Evolutionary conservation across 2,329 filamentous ascomycete genomes (phyloP).

Genomic region (Venturia effusa): DNA sequence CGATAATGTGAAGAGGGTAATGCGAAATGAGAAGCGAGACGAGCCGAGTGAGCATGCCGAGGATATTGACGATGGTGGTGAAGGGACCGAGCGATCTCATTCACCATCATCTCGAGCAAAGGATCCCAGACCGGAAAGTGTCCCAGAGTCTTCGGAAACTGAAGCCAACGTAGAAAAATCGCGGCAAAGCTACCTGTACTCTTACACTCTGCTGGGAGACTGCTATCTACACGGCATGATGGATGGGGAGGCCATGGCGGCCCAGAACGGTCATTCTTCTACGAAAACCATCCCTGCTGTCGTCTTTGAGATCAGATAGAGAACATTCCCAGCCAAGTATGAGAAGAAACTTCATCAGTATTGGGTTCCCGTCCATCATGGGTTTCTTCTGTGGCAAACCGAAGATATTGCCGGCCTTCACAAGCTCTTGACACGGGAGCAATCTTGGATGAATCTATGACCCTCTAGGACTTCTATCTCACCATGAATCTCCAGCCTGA

Average conservation of each 20-base stretch:
- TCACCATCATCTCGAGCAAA: background rate
- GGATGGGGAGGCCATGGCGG: slow-evolving; percentile 11
- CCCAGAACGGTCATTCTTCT: slow-evolving; percentile 5
- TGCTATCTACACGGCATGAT: slow-evolving; percentile 12
- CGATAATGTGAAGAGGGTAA: background rate
- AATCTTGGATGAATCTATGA: no score
- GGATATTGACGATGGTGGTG: background rate
- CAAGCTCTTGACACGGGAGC: no score
- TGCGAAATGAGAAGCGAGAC: background rate
- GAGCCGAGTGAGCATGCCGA: background rate
- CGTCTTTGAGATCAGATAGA: slow-evolving; percentile 9
- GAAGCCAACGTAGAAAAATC: background rate
- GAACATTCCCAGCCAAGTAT: no score
- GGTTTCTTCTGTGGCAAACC: no score
- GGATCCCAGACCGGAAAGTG: no score
- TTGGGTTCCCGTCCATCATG: no score
- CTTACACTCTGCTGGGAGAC: slow-evolving; percentile 8
- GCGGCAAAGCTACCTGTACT: background rate
- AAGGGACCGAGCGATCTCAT: background rate
- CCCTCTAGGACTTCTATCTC: no score
- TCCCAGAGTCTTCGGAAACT: background rate
- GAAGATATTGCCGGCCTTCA: no score
- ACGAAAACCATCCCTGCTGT: background rate
- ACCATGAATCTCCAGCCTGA: no score
- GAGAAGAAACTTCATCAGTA: no score